Conservation (phyloP, 306 rosid genomes). For the Ceratonia siliqua region DNA sequence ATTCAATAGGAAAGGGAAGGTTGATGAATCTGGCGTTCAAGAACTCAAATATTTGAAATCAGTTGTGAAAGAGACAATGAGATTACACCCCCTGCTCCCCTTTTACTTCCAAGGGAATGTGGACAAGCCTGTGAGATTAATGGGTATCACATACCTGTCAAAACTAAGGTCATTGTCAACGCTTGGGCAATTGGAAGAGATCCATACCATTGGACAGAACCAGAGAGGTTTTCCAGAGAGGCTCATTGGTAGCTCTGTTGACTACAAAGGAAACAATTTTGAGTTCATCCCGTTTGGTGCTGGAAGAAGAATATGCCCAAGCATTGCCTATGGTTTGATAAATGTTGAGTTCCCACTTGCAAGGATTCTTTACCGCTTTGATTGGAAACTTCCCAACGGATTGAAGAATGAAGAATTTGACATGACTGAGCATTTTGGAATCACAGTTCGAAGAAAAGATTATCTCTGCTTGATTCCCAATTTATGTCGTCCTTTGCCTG, state of each 20-base stretch:
- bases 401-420: slow-evolving; percentile 23
- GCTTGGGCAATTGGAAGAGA: slow-evolving; percentile 54
- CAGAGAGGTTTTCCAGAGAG: slow-evolving; percentile 39
- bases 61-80: slow-evolving; percentile 41
- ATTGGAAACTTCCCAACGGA: slow-evolving; percentile 30
- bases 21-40: slow-evolving; percentile 19
- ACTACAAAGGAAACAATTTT: slow-evolving; percentile 29
- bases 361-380: slow-evolving; percentile 32
- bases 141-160: slow-evolving; percentile 38
- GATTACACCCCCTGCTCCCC: slow-evolving; percentile 38
- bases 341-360: slow-evolving; percentile 28
- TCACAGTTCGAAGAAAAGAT: background rate
- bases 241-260: slow-evolving; percentile 13
- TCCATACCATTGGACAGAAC: slow-evolving; percentile 30
- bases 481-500: background rate
- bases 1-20: background rate
- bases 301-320: slow-evolving; percentile 43
- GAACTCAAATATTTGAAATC: slow-evolving; percentile 40
- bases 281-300: slow-evolving; percentile 49
- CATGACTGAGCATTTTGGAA: slow-evolving; percentile 33
- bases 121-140: slow-evolving; percentile 31
- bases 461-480: slow-evolving; percentile 16
- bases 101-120: slow-evolving; percentile 35
- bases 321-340: slow-evolving; percentile 11
- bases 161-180: slow-evolving; percentile 21